Evolutionary conservation across 2,329 filamentous ascomycete species (phyloP).

Genomic region (Monosporascus sp.): DNA sequence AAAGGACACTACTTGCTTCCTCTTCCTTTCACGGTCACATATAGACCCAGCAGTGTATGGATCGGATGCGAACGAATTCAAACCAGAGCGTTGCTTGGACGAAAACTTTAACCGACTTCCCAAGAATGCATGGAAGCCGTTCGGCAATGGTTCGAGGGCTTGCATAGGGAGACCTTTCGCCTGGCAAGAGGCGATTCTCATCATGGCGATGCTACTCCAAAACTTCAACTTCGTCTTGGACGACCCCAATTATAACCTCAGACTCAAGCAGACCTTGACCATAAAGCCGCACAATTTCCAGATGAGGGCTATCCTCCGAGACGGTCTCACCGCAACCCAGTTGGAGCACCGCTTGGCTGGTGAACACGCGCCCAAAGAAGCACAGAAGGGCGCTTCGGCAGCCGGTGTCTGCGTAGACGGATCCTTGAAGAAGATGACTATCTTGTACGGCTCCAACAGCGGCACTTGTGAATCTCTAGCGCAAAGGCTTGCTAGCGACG

Average conservation of each 20-base stretch:
- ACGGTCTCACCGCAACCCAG: conserved; percentile 38
- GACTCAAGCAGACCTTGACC: conserved; percentile 41
- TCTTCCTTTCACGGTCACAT: conserved; percentile 51
- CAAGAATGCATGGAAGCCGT: conserved; percentile 64
- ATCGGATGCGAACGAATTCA: conserved; percentile 59
- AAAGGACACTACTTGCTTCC: not conserved
- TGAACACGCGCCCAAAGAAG: conserved; percentile 6
- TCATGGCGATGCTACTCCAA: conserved; percentile 52
- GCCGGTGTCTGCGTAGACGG: not conserved
- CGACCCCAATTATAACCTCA: conserved; percentile 47
- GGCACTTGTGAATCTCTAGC: conserved; percentile 70
- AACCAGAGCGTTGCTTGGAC: conserved; percentile 64
- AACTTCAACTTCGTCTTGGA: conserved; percentile 56
- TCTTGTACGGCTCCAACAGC: conserved; percentile 69
- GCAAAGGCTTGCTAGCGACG: conserved; percentile 55
- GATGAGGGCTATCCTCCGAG: conserved; percentile 45
- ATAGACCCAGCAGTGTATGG: conserved; percentile 61
- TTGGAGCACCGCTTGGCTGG: conserved; percentile 42
- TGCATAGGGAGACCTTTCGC: conserved; percentile 72
- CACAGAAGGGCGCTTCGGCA: conserved; percentile 5
- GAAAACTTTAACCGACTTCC: conserved; percentile 62
- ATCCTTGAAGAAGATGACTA: conserved; percentile 45
- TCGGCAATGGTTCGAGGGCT: conserved; percentile 64
- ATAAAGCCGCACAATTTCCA: conserved; percentile 49
- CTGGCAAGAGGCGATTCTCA: conserved; percentile 65